Percentiles rank a stretch among this genome's conserved stretches.
phyloP scores from a whole-genome alignment of 345 rosid genomes.

The Microcos paniculata region DNA sequence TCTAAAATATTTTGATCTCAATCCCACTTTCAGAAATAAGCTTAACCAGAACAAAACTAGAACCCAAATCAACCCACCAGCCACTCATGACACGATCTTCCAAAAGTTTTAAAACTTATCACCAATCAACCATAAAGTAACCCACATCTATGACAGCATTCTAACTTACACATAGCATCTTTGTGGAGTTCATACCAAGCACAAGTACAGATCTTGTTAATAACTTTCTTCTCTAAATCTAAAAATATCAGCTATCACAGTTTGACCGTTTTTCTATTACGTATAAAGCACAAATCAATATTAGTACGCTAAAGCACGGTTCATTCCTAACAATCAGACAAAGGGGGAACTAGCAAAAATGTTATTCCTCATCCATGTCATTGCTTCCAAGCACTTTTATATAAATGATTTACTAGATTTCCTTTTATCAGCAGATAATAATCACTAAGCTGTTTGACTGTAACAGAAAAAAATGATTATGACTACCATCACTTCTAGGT shows the following conservation, averaged over 20 bases:
- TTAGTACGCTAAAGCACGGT: neutral
- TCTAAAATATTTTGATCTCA: neutral
- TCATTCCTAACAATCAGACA: neutral
- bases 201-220: neutral
- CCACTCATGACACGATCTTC: neutral
- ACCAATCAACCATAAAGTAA: neutral
- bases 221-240: neutral
- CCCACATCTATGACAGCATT: neutral
- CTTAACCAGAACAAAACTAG: neutral
- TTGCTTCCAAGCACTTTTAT: neutral
- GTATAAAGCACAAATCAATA: neutral
- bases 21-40: neutral
- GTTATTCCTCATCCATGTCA: neutral
- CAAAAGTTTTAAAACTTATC: neutral
- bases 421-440: neutral
- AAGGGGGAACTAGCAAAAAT: neutral
- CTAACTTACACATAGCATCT: neutral
- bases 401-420: neutral
- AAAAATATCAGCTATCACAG: neutral
- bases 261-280: neutral
- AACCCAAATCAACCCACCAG: neutral
- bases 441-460: neutral
- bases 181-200: neutral
- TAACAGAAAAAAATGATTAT: neutral
- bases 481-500: neutral